Percentiles rank a stretch among this genome's conserved stretches.
These are phyloP conservation scores for Vitis amurensis DNA, from an alignment of 164 flowering plant species.

Conservation along the genomic window DNA sequence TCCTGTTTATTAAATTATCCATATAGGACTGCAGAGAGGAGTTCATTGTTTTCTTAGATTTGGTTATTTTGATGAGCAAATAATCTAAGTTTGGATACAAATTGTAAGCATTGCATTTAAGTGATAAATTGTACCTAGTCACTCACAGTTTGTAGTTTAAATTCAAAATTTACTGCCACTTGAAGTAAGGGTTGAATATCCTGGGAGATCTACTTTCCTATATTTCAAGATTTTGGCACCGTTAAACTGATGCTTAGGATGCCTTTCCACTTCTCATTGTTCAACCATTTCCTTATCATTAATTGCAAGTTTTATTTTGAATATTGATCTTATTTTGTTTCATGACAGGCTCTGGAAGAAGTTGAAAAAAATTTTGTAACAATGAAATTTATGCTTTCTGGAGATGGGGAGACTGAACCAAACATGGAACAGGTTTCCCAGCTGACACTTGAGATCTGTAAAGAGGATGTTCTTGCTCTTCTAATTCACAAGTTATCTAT, in stretches of 20 bases:
- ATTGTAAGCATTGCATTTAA: neutral
- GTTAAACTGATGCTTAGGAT: neutral
- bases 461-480: slow-evolving; percentile 79
- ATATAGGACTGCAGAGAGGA: neutral
- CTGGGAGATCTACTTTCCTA: neutral
- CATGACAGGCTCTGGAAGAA: slow-evolving; percentile 80
- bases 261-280: neutral
- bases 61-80: neutral
- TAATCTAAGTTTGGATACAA: neutral
- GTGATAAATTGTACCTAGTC: neutral
- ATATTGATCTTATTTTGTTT: slow-evolving; percentile 5
- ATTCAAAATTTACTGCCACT: neutral
- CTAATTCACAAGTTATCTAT: slow-evolving; percentile 73
- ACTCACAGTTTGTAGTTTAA: neutral
- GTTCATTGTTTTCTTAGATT: no score
- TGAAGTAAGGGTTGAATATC: neutral
- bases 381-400: slow-evolving; percentile 78
- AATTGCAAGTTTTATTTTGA: neutral
- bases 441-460: slow-evolving; percentile 70
- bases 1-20: neutral
- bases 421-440: slow-evolving; percentile 70
- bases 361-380: slow-evolving; percentile 80
- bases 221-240: neutral
- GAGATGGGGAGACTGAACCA: slow-evolving; percentile 91
- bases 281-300: no score